Evolutionary conservation across 2,329 filamentous ascomycete species (phyloP).

Genomic region (Byssochlamys sp.): DNA sequence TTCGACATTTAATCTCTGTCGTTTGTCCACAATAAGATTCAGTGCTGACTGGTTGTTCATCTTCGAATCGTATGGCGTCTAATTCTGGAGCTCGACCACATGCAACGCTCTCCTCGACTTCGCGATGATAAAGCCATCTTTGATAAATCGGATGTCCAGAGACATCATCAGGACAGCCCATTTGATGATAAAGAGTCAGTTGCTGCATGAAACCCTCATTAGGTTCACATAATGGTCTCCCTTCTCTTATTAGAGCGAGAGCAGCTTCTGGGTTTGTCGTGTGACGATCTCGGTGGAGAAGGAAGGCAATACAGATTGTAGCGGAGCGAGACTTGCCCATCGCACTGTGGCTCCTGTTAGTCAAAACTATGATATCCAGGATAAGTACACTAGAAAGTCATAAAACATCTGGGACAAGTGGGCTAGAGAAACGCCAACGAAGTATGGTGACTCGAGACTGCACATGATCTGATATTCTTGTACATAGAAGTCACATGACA

Average conservation of each 20-base stretch:
- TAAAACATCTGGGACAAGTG: neutral
- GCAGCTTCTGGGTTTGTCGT: constrained; percentile 54
- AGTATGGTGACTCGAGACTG: neutral
- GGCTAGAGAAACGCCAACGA: neutral
- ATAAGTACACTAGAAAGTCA: neutral
- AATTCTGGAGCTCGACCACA: constrained; percentile 69
- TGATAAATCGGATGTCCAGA: constrained; percentile 69
- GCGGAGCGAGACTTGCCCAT: constrained; percentile 95
- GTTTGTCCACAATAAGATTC: constrained; percentile 13
- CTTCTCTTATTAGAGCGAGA: constrained; percentile 58
- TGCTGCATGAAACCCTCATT: constrained; percentile 89
- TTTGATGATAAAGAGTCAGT: constrained; percentile 74
- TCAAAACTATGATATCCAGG: constrained; percentile 1
- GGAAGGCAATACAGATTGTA: constrained; percentile 71
- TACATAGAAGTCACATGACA: neutral
- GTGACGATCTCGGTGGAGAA: constrained; percentile 56
- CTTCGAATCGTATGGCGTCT: constrained; percentile 65
- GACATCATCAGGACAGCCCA: constrained; percentile 65
- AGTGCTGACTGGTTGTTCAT: constrained; percentile 33
- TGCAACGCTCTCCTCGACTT: constrained; percentile 58
- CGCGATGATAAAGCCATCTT: constrained; percentile 60
- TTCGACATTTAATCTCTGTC: constrained; percentile 73
- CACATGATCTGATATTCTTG: neutral
- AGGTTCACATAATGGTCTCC: constrained; percentile 71
- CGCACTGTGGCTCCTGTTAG: constrained; percentile 48